Evolutionary conservation across 345 rosid species (phyloP).

Genomic region (Corchorus olitorius): DNA sequence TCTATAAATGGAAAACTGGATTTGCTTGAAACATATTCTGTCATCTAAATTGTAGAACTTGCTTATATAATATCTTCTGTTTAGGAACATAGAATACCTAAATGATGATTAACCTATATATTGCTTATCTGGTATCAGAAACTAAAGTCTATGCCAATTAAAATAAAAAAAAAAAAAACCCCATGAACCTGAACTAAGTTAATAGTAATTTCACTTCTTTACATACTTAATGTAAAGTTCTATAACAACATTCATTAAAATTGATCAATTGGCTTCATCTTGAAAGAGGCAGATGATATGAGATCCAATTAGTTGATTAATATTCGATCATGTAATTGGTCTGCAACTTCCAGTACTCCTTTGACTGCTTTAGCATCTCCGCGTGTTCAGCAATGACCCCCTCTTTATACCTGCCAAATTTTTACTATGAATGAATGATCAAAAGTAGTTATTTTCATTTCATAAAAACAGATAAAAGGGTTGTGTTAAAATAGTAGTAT

Average conservation of each 20-base stretch:
- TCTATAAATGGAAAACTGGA: no score
- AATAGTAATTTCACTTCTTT: not conserved
- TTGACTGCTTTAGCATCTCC: constrained; percentile 75
- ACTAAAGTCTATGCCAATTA: no score
- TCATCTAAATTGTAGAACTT: no score
- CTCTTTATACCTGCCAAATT: constrained; percentile 60
- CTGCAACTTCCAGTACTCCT: constrained; percentile 71
- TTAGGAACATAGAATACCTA: no score
- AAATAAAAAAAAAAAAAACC: no score
- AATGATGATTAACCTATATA: no score
- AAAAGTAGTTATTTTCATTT: not conserved
- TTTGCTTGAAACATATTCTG: no score
- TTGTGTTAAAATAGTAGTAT: not conserved
- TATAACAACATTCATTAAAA: not conserved
- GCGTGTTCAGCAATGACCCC: constrained; percentile 56
- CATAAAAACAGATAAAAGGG: not conserved
- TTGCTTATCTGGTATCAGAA: no score
- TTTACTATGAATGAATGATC: not conserved
- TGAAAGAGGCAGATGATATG: not conserved
- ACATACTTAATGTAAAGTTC: not conserved
- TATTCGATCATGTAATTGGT: constrained; percentile 61
- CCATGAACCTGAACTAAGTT: not conserved
- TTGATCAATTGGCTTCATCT: not conserved
- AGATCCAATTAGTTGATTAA: constrained; percentile 16
- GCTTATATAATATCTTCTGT: no score